phyloP scores from a whole-genome alignment of 163 green algal species.

The Prototheca wickerhamii region DNA sequence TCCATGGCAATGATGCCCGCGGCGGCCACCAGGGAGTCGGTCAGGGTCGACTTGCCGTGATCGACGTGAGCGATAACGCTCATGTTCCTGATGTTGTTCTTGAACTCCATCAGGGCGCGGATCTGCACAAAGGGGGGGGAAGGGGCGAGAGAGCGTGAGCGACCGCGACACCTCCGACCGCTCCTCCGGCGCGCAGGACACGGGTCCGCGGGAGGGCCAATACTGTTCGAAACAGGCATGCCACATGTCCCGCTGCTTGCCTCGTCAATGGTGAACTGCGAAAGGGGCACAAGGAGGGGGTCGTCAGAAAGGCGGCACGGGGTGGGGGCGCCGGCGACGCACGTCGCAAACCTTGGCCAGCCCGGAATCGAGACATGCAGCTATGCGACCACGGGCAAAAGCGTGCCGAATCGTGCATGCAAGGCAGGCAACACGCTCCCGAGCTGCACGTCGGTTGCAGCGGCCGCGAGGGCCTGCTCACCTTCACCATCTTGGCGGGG shows the following conservation, averaged over 20 bases:
- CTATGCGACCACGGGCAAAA: no score
- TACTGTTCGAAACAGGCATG: no score
- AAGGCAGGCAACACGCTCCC: background rate
- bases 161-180: background rate
- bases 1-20: slow-evolving; percentile 99
- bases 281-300: background rate
- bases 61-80: slow-evolving; percentile 97
- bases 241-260: background rate
- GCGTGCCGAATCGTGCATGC: background rate
- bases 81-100: slow-evolving; percentile 98
- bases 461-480: background rate
- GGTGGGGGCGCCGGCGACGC: no score
- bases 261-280: slow-evolving; percentile 19
- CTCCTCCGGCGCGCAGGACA: no score
- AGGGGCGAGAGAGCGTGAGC: background rate
- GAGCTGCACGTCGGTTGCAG: background rate
- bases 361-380: no score
- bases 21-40: slow-evolving; percentile 97
- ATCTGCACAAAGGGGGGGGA: slow-evolving; percentile 32
- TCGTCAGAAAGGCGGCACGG: no score
- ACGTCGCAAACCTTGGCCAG: no score
- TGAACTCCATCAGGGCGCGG: slow-evolving; percentile 79
- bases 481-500: slow-evolving; percentile 22
- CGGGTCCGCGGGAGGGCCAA: no score
- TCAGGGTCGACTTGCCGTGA: slow-evolving; percentile 99